Percentiles rank a stretch among this genome's conserved stretches.
phyloP scores from a whole-genome alignment of 75 land plant species.

The Cupressus sempervirens region DNA sequence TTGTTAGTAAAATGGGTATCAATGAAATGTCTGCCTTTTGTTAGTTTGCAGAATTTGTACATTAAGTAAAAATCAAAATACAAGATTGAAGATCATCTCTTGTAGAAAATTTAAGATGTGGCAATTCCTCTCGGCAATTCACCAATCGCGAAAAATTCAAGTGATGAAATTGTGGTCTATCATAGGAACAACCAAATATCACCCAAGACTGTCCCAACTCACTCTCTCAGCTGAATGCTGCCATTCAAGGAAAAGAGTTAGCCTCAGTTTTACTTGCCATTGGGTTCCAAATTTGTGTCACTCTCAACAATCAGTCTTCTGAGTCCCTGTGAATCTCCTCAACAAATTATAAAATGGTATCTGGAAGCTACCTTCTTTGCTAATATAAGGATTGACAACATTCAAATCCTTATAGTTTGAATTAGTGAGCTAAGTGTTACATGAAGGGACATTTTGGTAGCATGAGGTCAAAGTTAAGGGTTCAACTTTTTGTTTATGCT shows the following conservation, averaged over 20 bases:
- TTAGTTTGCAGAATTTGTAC: background rate
- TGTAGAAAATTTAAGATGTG: background rate
- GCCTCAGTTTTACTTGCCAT: background rate
- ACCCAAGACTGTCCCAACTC: background rate
- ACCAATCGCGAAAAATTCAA: background rate
- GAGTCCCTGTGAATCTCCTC: background rate
- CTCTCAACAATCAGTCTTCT: background rate
- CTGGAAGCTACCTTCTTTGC: background rate
- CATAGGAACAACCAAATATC: background rate
- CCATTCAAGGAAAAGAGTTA: background rate
- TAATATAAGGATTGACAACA: background rate
- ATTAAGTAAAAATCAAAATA: background rate
- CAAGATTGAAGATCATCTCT: background rate
- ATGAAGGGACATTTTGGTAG: background rate
- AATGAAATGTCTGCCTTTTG: background rate
- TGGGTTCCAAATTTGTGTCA: background rate
- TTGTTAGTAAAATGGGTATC: background rate
- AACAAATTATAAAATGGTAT: background rate
- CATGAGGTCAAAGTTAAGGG: background rate
- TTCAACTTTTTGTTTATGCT: background rate
- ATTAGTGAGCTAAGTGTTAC: background rate
- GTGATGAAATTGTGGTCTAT: background rate
- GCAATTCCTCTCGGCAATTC: background rate
- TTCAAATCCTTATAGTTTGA: background rate
- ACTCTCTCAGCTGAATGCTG: background rate